Conservation (phyloP, 2,329 filamentous ascomycete genomes). For the Beauveria asiatica region DNA sequence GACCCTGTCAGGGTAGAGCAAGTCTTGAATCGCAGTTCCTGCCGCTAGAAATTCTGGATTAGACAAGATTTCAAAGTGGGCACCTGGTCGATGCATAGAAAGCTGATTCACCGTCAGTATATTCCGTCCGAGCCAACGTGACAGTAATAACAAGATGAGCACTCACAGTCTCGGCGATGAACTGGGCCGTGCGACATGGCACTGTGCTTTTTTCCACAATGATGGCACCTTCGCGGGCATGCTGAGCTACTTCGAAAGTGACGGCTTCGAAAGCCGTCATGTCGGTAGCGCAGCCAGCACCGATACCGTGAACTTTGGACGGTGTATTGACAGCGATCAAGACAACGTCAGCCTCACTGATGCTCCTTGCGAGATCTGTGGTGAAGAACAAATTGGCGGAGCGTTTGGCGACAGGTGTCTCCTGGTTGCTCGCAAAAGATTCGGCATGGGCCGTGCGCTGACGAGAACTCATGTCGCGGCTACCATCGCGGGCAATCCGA, state of each 20-base stretch:
- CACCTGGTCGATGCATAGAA: constrained; percentile 50
- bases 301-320: constrained; percentile 62
- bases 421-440: constrained; percentile 21
- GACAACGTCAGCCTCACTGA: constrained; percentile 62
- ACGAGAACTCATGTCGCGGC: constrained; percentile 33
- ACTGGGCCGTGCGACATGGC: constrained; percentile 64
- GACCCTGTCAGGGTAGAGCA: constrained; percentile 63
- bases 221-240: constrained; percentile 59
- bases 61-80: constrained; percentile 66
- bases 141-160: neutral
- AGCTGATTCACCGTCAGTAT: constrained; percentile 29
- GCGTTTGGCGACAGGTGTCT: constrained; percentile 33
- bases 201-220: constrained; percentile 79
- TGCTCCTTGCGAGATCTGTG: constrained; percentile 52
- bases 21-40: constrained; percentile 64
- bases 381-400: constrained; percentile 66
- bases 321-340: constrained; percentile 74
- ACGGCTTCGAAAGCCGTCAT: constrained; percentile 65
- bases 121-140: no score
- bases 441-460: constrained; percentile 26
- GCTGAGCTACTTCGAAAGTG: constrained; percentile 55
- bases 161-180: constrained; percentile 58
- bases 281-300: constrained; percentile 63
- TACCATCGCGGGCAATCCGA: constrained; percentile 52
- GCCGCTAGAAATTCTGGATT: constrained; percentile 78